Conservation (phyloP, 768 basidiomycete species). For the Leccinum fibrillosum region DNA sequence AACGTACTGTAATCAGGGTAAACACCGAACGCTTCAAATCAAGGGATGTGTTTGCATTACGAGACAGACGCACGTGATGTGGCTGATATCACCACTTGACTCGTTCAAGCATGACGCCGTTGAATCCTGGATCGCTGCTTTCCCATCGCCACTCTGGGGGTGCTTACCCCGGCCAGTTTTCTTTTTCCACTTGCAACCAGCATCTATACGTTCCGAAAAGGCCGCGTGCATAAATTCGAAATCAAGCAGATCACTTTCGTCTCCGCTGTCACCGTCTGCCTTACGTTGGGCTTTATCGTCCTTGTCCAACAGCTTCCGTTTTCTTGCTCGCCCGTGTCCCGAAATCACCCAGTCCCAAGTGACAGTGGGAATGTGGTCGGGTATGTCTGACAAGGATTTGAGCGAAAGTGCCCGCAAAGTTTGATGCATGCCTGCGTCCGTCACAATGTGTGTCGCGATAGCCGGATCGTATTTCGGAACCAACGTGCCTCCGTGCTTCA, state of each 20-base stretch:
- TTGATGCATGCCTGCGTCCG: slow-evolving; percentile 34
- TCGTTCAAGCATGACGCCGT: background rate
- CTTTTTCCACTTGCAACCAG: slow-evolving; percentile 31
- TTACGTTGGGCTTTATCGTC: slow-evolving; percentile 14
- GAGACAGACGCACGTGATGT: slow-evolving; percentile 45
- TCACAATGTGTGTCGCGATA: slow-evolving; percentile 66
- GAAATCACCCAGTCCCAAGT: slow-evolving; percentile 60
- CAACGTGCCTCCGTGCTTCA: slow-evolving; percentile 60
- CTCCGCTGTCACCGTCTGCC: background rate
- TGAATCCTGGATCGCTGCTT: background rate
- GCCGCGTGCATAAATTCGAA: slow-evolving; percentile 46
- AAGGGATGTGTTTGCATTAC: background rate
- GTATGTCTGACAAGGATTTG: slow-evolving; percentile 53
- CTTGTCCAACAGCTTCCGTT: slow-evolving; percentile 3
- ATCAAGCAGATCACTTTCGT: slow-evolving; percentile 22
- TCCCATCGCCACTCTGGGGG: background rate
- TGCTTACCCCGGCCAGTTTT: slow-evolving; percentile 6
- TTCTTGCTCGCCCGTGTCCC: slow-evolving; percentile 31
- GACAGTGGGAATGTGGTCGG: slow-evolving; percentile 61
- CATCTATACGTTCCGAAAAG: slow-evolving; percentile 46
- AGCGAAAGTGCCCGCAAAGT: slow-evolving; percentile 44
- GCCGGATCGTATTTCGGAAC: slow-evolving; percentile 54
- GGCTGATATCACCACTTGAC: slow-evolving; percentile 36
- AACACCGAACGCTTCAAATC: slow-evolving; percentile 5
- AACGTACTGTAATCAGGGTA: slow-evolving; percentile 32